Evolutionary conservation across 2,329 filamentous ascomycete species (phyloP), one percentile per base, ranked within the genome.

Genomic region (Talaromyces sp.): DNA sequence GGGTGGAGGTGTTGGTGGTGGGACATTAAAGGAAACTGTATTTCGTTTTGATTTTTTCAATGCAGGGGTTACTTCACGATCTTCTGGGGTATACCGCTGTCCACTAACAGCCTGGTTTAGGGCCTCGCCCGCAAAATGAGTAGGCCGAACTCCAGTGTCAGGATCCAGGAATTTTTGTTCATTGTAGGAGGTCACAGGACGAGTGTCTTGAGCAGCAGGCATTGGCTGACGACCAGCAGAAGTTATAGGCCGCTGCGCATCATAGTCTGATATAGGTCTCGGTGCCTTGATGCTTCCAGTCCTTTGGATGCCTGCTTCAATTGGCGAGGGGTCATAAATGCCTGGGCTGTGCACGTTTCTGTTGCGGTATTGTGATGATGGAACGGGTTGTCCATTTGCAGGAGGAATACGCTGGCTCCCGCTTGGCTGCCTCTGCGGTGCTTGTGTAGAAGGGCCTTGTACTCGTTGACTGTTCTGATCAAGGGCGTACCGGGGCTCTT

Each of bases 21-120:
- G 80, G 49, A 82, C 76, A 66, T 81, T 76, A 69, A 82, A 82
- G 1, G 80, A 81, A 3, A 82, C 80, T 8, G 77, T 79, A 31
- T 78, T 74, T 61, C 74, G 72, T 64, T 78, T 79, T 61, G 75
- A 78, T 6, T 60, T 64, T 45, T 66, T 63, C 27, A 69, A 63
- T 45, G 72, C 71, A 3, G 70, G 57, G 66, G 41, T 72, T 10
- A 67, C 67, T 16, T 41, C n/a, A 22, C 65, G 63, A 22, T 68
- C 60, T 19, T 70, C 69, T 31, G 68, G 54, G 13, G 37, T 59
- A 27, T 63, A 50, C 14, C 59, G 68, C 65, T 61, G 60, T 57
- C 54, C 67, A 54, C 16, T 66, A 64, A 63, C 54, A n/a, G 47
- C 22, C 41, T 60, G 35, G 14, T 66, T 63, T 9, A 66, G 60